Conservation (phyloP, 768 basidiomycete genomes). For the Kwoniella sp. region DNA sequence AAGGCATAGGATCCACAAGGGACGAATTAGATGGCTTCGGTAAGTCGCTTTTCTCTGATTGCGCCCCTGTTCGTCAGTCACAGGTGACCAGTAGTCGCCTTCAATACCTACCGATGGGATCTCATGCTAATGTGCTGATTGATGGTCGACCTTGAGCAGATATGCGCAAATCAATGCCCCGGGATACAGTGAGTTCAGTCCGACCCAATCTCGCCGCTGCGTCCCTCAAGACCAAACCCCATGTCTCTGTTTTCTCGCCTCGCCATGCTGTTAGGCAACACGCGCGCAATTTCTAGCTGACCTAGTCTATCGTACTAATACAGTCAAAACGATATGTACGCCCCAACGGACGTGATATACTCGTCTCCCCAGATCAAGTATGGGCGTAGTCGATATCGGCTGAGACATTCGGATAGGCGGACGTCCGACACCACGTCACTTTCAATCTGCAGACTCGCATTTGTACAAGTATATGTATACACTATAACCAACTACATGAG, state of each 20-base stretch:
- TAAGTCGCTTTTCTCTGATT: slow-evolving; percentile 10
- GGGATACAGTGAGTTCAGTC: slow-evolving; percentile 51
- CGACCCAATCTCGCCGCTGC: no score
- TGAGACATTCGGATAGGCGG: background rate
- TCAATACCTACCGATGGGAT: no score
- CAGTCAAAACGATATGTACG: slow-evolving; percentile 54
- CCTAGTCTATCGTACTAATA: slow-evolving; percentile 2
- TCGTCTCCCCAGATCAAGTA: slow-evolving; percentile 55
- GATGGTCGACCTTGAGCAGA: slow-evolving; percentile 46
- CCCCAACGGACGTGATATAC: slow-evolving; percentile 56
- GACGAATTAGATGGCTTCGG: slow-evolving; percentile 53
- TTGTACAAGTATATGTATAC: no score
- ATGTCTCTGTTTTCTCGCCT: no score
- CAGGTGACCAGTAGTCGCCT: no score
- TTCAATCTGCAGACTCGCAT: no score
- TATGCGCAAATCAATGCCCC: slow-evolving; percentile 60
- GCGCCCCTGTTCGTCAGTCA: background rate
- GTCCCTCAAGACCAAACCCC: no score
- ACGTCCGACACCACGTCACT: background rate
- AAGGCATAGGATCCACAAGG: slow-evolving; percentile 42
- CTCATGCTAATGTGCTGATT: slow-evolving; percentile 5
- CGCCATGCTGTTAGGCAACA: no score
- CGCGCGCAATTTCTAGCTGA: no score
- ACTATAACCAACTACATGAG: no score
- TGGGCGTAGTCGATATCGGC: slow-evolving; percentile 36